Conservation (phyloP, 192 early-diverging fungal genomes). For the Coemansia sp. region DNA sequence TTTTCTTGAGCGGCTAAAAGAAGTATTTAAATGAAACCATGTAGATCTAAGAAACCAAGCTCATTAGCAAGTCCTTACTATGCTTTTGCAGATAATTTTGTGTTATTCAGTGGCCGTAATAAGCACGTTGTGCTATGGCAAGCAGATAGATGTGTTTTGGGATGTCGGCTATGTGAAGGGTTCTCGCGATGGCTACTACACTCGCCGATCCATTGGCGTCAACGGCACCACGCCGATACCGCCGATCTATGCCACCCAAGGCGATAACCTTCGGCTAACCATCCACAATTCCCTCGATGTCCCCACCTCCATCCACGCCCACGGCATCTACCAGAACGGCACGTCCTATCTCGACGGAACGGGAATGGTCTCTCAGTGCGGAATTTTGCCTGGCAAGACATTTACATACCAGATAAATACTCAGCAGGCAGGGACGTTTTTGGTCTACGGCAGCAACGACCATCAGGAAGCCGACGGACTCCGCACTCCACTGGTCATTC, state of each 20-base stretch:
- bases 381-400: conserved; percentile 58
- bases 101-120: not conserved
- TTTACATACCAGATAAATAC: conserved; percentile 66
- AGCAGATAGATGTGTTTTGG: conserved; percentile 14
- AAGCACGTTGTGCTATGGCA: no score
- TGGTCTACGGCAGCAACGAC: conserved; percentile 66
- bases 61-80: not conserved
- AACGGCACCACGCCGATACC: not conserved
- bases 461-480: conserved; percentile 77
- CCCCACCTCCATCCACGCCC: not conserved
- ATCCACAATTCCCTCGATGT: not conserved
- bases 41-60: no score
- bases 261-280: not conserved
- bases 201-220: not conserved
- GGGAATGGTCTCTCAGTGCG: conserved; percentile 64
- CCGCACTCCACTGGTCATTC: conserved; percentile 64
- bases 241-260: not conserved
- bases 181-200: not conserved
- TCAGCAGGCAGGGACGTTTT: conserved; percentile 72
- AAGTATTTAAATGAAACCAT: no score
- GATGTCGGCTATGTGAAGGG: not conserved
- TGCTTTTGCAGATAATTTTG: not conserved
- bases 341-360: conserved; percentile 68
- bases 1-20: no score
- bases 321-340: conserved; percentile 11